Percentiles rank a stretch among this genome's conserved stretches.
Evolutionary conservation across 495 filamentous ascomycete species (phyloP).

Genomic region (Talaromyces ruber): DNA sequence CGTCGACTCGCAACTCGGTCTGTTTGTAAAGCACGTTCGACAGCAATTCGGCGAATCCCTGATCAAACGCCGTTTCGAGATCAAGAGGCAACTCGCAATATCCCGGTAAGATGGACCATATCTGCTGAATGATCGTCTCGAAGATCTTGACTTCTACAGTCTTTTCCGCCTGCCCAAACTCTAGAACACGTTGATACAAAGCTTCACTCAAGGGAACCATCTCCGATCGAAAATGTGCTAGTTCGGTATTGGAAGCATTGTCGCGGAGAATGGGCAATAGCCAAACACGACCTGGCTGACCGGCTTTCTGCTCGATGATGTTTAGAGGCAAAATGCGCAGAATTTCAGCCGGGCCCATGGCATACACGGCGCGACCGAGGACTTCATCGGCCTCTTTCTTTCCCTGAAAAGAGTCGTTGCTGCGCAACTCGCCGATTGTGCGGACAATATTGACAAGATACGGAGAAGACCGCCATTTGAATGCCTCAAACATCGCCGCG

Average conservation of each 20-base stretch:
- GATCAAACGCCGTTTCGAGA: conserved; percentile 67
- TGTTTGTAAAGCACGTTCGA: conserved; percentile 90
- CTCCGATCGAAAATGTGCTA: conserved; percentile 75
- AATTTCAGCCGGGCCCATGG: conserved; percentile 80
- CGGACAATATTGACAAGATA: conserved; percentile 65
- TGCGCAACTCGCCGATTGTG: conserved; percentile 77
- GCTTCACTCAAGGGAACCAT: conserved; percentile 81
- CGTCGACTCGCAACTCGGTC: conserved; percentile 71
- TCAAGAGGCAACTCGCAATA: conserved; percentile 91
- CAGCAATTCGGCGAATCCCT: conserved; percentile 82
- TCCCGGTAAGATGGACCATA: conserved; percentile 89
- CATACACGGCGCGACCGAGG: conserved; percentile 72
- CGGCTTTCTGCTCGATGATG: conserved; percentile 62
- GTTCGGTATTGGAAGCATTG: conserved; percentile 72
- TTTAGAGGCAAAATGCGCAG: conserved; percentile 78
- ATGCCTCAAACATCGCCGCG: conserved; percentile 76
- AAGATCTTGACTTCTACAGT: conserved; percentile 94
- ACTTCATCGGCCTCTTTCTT: conserved; percentile 94
- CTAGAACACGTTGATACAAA: conserved; percentile 82
- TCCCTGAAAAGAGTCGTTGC: conserved; percentile 80
- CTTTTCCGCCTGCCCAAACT: conserved; percentile 70
- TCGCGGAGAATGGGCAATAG: conserved; percentile 84
- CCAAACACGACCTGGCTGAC: conserved; percentile 84
- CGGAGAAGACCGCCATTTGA: conserved; percentile 74
- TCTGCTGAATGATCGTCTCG: conserved; percentile 90